Conservation (phyloP, 257 asterid species). For the Solanum virginianum region DNA sequence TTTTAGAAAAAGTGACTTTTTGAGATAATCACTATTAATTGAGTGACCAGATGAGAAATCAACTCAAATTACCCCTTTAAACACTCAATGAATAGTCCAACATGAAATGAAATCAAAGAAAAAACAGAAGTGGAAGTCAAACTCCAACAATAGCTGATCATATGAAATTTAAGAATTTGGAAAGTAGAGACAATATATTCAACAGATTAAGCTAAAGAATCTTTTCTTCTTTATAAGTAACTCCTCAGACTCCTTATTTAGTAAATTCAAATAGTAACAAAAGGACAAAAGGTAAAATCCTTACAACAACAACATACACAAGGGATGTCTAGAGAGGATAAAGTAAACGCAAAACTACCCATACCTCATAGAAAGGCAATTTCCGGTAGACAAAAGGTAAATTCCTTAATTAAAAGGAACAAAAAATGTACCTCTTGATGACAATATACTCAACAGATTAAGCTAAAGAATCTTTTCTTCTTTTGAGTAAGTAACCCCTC, state of each 20-base stretch:
- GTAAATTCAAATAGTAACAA: not conserved
- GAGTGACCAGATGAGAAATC: not conserved
- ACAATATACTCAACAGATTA: not conserved
- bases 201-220: not conserved
- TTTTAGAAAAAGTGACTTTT: not conserved
- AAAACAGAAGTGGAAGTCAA: not conserved
- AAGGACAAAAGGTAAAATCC: not conserved
- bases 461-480: not conserved
- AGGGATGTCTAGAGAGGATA: not conserved
- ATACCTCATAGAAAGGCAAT: not conserved
- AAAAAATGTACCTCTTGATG: conserved; percentile 38
- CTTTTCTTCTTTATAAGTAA: not conserved
- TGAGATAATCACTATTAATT: not conserved
- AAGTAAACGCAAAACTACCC: not conserved
- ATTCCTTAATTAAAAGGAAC: not conserved
- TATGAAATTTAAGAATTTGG: not conserved
- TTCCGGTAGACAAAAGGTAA: not conserved
- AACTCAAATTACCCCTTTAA: not conserved
- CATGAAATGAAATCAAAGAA: not conserved
- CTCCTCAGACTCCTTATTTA: not conserved
- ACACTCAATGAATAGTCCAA: not conserved
- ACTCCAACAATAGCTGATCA: not conserved
- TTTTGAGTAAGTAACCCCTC: not conserved
- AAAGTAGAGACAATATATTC: not conserved
- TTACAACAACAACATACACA: not conserved